Base-by-base conservation (phyloP, 306 rosid species). In the Vicia villosa region DNA sequence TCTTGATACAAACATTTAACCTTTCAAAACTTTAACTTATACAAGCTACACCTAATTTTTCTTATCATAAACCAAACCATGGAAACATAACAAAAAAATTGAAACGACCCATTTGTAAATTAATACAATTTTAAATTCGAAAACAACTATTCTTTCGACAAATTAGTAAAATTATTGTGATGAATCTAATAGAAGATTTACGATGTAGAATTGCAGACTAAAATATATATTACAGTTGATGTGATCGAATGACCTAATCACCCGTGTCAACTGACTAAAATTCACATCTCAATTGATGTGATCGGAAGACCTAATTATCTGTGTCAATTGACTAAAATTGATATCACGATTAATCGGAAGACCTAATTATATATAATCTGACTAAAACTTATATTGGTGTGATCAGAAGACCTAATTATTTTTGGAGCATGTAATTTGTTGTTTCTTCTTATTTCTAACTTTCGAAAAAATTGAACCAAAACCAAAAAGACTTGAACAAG, bases 401-500 rank as follows among this genome's bases (percentile, higher is more conserved):
- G n/a, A 24, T 24, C 28, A 4, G 4, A 24, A 24, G 0, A 24
- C 28, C 13, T 19, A 50, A 50, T 11, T 24, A 49, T n/a, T n/a
- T n/a, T n/a, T n/a, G n/a, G n/a, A n/a, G n/a, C 21, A 8, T 6
- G 0, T 4, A 21, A 12, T 21, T 11, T 7, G 22, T 78, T 81
- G 85, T 80, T 89, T 86, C 73, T 87, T 91, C 86, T 81, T 92
- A 75, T 67, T 84, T 74, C 81, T 86, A 55, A 80, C 87, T 69
- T 60, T 83, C 67, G 92, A 84, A 84, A 92, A 89, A 72, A 92
- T 83, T 64, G 90, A 87, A 9, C 89, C 86, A n/a, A 92, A 73
- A 52, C 96, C 92, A 64, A 89, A 87, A 14, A 92, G 68, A 66
- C 70, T 86, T 22, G 83, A 84, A 10, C 92, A 70, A 76, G 86